A percentile compares a stretch with the other conserved stretches of the same genome.
phyloP scores from a whole-genome alignment of 73 alveolate genomes.

The Tetrahymena borealis region DNA sequence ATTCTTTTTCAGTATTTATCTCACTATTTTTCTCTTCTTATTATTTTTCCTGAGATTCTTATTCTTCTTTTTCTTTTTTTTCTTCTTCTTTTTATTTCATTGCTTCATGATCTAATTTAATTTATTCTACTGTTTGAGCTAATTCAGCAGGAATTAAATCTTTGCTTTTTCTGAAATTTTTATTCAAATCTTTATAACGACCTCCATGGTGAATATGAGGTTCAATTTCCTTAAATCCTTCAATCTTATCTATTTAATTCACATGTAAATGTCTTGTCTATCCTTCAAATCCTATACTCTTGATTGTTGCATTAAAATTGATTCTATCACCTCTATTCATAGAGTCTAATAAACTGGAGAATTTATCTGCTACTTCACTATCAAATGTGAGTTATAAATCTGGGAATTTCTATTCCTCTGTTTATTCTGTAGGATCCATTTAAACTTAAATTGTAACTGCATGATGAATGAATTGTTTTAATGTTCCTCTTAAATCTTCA shows the following conservation, averaged over 20 bases:
- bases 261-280: background rate
- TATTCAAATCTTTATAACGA: background rate
- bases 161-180: background rate
- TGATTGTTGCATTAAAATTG: background rate
- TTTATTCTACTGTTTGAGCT: background rate
- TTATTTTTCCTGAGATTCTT: background rate
- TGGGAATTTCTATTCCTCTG: background rate
- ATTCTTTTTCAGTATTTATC: background rate
- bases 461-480: background rate
- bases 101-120: background rate
- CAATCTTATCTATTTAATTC: background rate
- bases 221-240: background rate
- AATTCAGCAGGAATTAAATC: background rate
- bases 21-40: background rate
- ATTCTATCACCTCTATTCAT: background rate
- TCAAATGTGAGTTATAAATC: background rate
- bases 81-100: background rate
- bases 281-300: background rate
- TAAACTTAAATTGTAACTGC: background rate
- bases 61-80: background rate
- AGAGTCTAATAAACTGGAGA: background rate
- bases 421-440: background rate
- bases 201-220: background rate
- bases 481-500: background rate
- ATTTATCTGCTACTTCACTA: background rate